A percentile compares a stretch with the other conserved stretches of the same genome.
These are phyloP conservation scores for Saussurea involucrata DNA, from an alignment of 129 eudicot genomes.

Conservation along the genomic window DNA sequence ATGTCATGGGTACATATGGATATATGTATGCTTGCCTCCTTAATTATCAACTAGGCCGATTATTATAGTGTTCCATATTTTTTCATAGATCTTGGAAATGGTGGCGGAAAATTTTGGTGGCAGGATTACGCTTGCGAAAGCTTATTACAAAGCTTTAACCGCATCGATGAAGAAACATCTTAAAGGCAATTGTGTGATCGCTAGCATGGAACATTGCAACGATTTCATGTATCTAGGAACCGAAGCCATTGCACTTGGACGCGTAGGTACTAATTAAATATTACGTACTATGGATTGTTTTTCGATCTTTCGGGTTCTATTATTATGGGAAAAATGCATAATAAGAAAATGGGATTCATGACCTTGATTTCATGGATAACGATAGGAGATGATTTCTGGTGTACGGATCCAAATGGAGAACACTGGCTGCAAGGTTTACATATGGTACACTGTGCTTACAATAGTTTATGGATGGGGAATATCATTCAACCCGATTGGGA, in stretches of 20 bases:
- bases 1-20: too few relatives aligned
- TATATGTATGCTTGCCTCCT: too few relatives aligned
- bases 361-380: neutral
- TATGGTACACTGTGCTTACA: slow-evolving; percentile 98
- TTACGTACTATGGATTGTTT: too few relatives aligned
- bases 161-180: slow-evolving; percentile 68
- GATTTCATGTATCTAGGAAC: slow-evolving; percentile 98
- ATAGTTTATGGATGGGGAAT: slow-evolving; percentile 96
- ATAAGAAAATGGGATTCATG: too few relatives aligned
- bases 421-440: slow-evolving; percentile 95
- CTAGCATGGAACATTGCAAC: slow-evolving; percentile 96
- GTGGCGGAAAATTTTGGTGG: slow-evolving; percentile 79
- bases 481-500: slow-evolving; percentile 97
- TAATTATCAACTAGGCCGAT: too few relatives aligned
- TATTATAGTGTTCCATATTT: neutral
- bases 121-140: slow-evolving; percentile 74
- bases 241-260: slow-evolving; percentile 81
- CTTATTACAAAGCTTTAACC: slow-evolving; percentile 77
- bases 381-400: slow-evolving; percentile 95
- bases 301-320: neutral
- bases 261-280: slow-evolving; percentile 53
- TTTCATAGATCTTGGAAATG: slow-evolving; percentile 63
- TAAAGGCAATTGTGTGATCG: slow-evolving; percentile 86
- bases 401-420: slow-evolving; percentile 90
- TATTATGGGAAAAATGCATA: neutral